Evolutionary conservation across 2,329 filamentous ascomycete genomes (phyloP), one percentile per base, ranked within the genome.

Genomic region (Aureobasidium subglaciale): DNA sequence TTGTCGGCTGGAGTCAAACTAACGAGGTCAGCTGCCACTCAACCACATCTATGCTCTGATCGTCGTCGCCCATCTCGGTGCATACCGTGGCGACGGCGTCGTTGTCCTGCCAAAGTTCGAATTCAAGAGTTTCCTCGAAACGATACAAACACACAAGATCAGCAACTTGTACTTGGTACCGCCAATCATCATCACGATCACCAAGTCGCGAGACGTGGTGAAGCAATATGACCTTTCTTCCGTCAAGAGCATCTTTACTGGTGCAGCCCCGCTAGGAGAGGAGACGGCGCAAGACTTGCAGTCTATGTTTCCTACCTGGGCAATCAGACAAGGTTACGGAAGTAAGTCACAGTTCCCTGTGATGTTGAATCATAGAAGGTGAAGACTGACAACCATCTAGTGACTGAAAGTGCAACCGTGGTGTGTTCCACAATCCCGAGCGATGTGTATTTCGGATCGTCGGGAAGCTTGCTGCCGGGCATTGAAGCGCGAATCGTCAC

Each of bases 11-110:
- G 16, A 16, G 6, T 4, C 2, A 15, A 2, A 35, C 50, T 54
- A 29, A 43, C 18, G 16, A 18, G 24, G 8, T 5, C 32, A 54
- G 38, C 74, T 92, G 0, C 88, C 88, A 0, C 82, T 90, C 65
- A 90, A 86, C 61, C 89, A 95, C 64, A 93, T 93, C 60, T 95
- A 92, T 68, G 83, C 82, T 4, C 73, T 93, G 32, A 81, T 90
- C 5, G 81, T 90, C 15, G 81, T 90, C 58, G 83, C 81, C 38
- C 84, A 88, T 67, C 71, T 75, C 1, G 78, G 78, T 24, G 74
- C 82, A 2, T 92, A 84, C 65, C 80, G 85, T 37, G 89, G 89
- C 9, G 88, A 93, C 61, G 82, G 84, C 56, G 76, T 86, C 9
- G 77, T 93, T 50, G 78, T 92, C 5, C 76, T 93, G 34, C 84